Percentiles rank a stretch among this genome's conserved stretches.
These are phyloP conservation scores for Scytalidium lignicola DNA, from an alignment of 2,329 filamentous ascomycete species.

Conservation along the genomic window DNA sequence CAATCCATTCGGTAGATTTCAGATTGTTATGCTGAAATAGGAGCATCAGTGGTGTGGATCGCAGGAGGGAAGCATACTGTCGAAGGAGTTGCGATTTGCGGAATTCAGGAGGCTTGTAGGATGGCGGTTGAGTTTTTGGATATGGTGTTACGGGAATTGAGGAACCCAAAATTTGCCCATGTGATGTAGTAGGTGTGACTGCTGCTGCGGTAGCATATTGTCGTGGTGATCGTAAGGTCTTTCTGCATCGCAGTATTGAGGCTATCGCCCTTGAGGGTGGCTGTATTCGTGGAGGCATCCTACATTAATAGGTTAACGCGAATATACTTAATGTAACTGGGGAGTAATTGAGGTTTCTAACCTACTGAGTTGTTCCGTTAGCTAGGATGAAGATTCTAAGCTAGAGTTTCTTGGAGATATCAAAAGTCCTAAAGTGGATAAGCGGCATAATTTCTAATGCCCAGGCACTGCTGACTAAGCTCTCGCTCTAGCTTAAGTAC, in stretches of 20 bases:
- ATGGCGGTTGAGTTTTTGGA: conserved; percentile 72
- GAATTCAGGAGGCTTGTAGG: conserved; percentile 77
- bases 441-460: not conserved
- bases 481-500: no score
- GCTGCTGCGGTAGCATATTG: conserved; percentile 46
- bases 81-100: conserved; percentile 85
- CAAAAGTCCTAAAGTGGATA: not conserved
- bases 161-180: conserved; percentile 41
- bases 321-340: not conserved
- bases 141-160: conserved; percentile 33
- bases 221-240: conserved; percentile 30
- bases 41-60: conserved; percentile 64
- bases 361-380: not conserved
- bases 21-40: conserved; percentile 74
- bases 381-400: not conserved
- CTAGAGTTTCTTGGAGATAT: not conserved
- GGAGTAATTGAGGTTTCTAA: not conserved
- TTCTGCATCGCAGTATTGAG: conserved; percentile 29
- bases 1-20: conserved; percentile 61
- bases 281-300: conserved; percentile 47
- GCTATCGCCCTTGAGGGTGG: conserved; percentile 24
- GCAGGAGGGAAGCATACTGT: conserved; percentile 67
- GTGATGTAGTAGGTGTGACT: conserved; percentile 42
- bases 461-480: no score
- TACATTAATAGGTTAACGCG: conserved; percentile 3